These are phyloP conservation scores for Quercus gilva DNA, from an alignment of 306 rosid species.

Conservation along the genomic window DNA sequence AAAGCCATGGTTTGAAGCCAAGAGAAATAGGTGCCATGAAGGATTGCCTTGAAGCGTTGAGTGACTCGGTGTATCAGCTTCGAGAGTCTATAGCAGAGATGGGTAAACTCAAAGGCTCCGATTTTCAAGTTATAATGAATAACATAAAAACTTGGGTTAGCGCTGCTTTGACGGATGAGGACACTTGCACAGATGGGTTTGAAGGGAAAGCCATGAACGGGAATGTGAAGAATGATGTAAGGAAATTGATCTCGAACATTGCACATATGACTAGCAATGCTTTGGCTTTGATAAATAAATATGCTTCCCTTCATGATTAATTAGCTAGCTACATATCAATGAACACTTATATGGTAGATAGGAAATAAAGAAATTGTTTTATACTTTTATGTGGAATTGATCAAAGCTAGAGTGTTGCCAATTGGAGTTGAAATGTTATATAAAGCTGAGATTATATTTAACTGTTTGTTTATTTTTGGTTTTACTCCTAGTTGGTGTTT, in stretches of 20 bases:
- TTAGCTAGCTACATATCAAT: no score
- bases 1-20: slow-evolving; percentile 32
- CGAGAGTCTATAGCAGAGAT: slow-evolving; percentile 52
- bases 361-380: background rate
- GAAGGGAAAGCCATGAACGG: slow-evolving; percentile 24
- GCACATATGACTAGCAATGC: slow-evolving; percentile 72
- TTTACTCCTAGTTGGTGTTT: no score
- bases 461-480: no score
- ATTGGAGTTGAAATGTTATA: no score
- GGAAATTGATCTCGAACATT: slow-evolving; percentile 27
- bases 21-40: slow-evolving; percentile 54
- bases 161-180: slow-evolving; percentile 71
- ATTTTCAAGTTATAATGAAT: slow-evolving; percentile 37
- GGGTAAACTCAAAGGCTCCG: slow-evolving; percentile 22
- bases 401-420: no score
- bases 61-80: slow-evolving; percentile 58
- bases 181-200: slow-evolving; percentile 68
- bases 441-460: no score
- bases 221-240: slow-evolving; percentile 36
- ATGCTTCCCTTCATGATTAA: slow-evolving; percentile 29
- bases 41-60: slow-evolving; percentile 68
- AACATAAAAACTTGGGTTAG: slow-evolving; percentile 80
- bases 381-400: no score
- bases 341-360: background rate
- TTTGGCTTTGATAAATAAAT: slow-evolving; percentile 69